Evolutionary conservation across 2,329 filamentous ascomycete species (phyloP).

Genomic region (Fusarium lyarnte): DNA sequence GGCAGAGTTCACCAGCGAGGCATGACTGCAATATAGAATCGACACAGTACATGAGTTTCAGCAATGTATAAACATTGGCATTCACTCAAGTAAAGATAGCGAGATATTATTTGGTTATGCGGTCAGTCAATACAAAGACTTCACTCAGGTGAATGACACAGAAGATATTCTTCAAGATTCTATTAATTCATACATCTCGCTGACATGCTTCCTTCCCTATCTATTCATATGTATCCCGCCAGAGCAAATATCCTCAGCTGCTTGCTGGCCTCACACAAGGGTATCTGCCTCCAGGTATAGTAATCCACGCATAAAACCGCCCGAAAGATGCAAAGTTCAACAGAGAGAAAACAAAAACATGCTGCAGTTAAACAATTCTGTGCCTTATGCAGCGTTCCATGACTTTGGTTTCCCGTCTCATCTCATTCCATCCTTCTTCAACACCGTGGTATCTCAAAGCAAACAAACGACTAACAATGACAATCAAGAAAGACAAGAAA

Average conservation of each 20-base stretch:
- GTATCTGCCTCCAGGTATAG: constrained; percentile 38
- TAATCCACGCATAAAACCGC: constrained; percentile 21
- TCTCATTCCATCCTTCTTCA: constrained; percentile 37
- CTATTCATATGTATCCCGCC: constrained; percentile 25
- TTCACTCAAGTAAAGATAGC: too few relatives aligned
- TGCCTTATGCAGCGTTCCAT: constrained; percentile 13
- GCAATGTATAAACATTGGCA: too few relatives aligned
- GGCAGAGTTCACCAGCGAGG: neutral
- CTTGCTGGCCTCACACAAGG: constrained; percentile 20
- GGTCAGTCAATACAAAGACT: neutral
- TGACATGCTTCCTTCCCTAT: constrained; percentile 14
- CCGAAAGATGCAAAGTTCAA: constrained; percentile 34
- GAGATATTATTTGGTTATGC: neutral
- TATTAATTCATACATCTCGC: constrained; percentile 32
- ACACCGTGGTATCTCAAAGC: constrained; percentile 45
- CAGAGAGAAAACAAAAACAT: constrained; percentile 18
- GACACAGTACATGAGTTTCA: too few relatives aligned
- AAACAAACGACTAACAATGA: constrained; percentile 27
- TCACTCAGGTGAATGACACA: neutral
- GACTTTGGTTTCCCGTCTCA: constrained; percentile 21
- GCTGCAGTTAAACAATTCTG: constrained; percentile 19
- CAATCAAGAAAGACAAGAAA: constrained; percentile 3
- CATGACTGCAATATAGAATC: neutral
- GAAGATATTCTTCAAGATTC: constrained; percentile 10
- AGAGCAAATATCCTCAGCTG: constrained; percentile 1